Evolutionary conservation across 495 filamentous ascomycete species (phyloP), one percentile per base, ranked within the genome.

Genomic region (Pseudoneurospora amorphoporcata): DNA sequence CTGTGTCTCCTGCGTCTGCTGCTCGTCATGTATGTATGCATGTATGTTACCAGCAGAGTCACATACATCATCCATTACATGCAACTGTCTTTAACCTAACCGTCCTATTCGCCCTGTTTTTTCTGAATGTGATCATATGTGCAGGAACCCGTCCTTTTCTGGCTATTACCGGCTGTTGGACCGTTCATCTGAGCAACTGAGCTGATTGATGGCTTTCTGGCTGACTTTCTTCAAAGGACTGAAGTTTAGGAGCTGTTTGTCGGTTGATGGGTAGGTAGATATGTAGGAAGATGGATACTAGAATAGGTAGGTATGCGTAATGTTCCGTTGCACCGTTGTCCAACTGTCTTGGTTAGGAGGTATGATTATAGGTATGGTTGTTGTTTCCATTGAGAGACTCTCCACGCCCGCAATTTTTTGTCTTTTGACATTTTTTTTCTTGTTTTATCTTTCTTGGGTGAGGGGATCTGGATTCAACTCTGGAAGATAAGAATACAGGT

Each of bases 131-230:
- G 68, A 69, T 75, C 76, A 79, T 69, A 70, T 74, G 78, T 75
- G 78, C 79, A 81, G 79, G 79, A 81, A 81, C 79, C 79, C 79
- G 79, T 65, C 23, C 19, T 69, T 68, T 39, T 73, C 74, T 79
- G 72, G 75, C 71, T 70, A 23, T 0, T 23, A 43, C 35, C 35
- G 35, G 35, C 5, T 37, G 5, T 65, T 9, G 29, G 53, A 29
- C 14, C 53, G 14, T 65, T 32, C 19, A 4, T 58, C 12, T 65
- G 53, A 65, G 53, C 14, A 0, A 23, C 23, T 23, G 23, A 23
- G 23, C 23, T 23, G 23, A 23, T 23, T 45, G 14, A 32, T 32
- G 53, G 12, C 29, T 61, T 32, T 23, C 29, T 35, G 47, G 9
- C 4, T 58, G 47, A 14, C 4, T 29, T 23, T 53, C 23, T 23